Conservation (phyloP, 176 grass and related monocot species). For the Phoenix roebelenii region DNA sequence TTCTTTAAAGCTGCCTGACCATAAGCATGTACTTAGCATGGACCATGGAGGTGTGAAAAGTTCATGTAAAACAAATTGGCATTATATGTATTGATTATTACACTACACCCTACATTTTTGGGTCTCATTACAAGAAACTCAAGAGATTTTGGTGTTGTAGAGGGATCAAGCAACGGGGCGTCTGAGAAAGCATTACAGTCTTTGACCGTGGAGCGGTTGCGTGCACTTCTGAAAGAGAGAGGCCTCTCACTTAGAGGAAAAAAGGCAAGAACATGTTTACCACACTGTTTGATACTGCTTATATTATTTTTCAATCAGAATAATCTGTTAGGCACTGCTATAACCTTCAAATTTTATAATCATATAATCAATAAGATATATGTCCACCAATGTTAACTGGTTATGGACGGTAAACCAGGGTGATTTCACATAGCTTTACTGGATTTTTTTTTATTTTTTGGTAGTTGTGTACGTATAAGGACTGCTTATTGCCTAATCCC, state of each 20-base stretch:
- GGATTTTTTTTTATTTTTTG: no score
- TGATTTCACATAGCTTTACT: no score
- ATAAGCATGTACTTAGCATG: no score
- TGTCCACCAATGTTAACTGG: no score
- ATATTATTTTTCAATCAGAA: neutral
- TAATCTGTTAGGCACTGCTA: neutral
- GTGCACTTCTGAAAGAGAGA: slow-evolving; percentile 67
- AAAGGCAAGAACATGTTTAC: slow-evolving; percentile 38
- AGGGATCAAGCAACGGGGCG: slow-evolving; percentile 41
- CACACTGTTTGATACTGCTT: neutral
- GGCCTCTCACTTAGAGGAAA: slow-evolving; percentile 69
- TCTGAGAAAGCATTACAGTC: slow-evolving; percentile 59
- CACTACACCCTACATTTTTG: no score
- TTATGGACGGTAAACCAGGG: no score
- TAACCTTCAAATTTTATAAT: neutral
- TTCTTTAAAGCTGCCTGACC: no score
- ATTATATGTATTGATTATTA: no score
- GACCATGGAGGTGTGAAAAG: no score
- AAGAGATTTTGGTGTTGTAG: slow-evolving; percentile 2
- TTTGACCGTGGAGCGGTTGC: slow-evolving; percentile 69
- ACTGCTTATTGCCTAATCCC: slow-evolving; percentile 13
- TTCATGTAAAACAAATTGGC: no score
- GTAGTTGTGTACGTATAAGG: neutral
- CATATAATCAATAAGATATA: no score
- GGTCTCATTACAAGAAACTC: neutral